A percentile compares a stretch with the other conserved stretches of the same genome.
Conservation (phyloP, 345 rosid species). For the Luvunga scandens region DNA sequence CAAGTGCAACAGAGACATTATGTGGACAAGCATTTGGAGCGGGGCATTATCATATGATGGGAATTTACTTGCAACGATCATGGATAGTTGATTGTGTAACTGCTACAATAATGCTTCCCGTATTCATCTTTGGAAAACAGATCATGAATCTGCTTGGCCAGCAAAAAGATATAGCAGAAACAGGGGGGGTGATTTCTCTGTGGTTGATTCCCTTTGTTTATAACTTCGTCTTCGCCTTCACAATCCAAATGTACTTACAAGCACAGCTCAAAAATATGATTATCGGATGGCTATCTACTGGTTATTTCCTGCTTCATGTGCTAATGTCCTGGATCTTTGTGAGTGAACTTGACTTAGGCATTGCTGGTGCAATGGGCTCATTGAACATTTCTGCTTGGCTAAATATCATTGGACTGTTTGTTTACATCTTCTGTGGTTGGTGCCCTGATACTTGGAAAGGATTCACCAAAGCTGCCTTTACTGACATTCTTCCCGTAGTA, state of each 20-base stretch:
- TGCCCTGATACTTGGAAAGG: constrained; percentile 5
- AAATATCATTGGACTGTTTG: constrained; percentile 39
- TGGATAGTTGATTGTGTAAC: constrained; percentile 39
- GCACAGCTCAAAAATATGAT: constrained; percentile 50
- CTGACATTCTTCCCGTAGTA: background rate
- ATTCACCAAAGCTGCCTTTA: background rate
- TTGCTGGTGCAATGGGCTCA: constrained; percentile 51
- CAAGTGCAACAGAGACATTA: constrained; percentile 56
- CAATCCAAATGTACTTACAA: constrained; percentile 57
- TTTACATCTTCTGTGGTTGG: constrained; percentile 17
- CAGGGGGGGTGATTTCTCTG: constrained; percentile 35
- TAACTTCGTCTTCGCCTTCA: constrained; percentile 34
- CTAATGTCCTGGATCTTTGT: constrained; percentile 45
- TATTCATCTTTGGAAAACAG: constrained; percentile 38
- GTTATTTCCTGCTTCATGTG: constrained; percentile 30
- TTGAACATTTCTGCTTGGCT: constrained; percentile 47
- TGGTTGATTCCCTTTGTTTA: constrained; percentile 57
- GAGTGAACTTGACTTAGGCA: constrained; percentile 32
- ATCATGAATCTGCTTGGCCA: constrained; percentile 44
- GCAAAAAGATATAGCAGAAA: constrained; percentile 36
- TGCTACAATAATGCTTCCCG: constrained; percentile 38
- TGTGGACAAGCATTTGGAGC: constrained; percentile 71
- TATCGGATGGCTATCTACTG: constrained; percentile 36
- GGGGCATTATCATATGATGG: constrained; percentile 58
- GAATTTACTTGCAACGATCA: constrained; percentile 54